Conservation (phyloP, 2,329 filamentous ascomycete species). For the Curvularia hawaiiensis region DNA sequence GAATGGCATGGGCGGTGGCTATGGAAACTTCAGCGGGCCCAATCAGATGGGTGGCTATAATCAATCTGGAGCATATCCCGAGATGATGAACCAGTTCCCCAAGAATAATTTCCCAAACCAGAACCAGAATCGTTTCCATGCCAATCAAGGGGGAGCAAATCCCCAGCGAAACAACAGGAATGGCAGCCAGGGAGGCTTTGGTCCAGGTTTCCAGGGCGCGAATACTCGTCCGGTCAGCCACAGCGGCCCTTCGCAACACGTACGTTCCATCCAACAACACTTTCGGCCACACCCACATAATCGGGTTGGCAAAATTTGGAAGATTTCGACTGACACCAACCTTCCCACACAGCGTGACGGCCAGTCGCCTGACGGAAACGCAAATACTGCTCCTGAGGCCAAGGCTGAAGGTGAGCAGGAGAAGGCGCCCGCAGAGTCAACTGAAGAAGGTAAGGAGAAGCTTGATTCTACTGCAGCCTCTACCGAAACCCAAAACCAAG, state of each 20-base stretch:
- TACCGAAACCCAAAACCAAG: conserved; percentile 9
- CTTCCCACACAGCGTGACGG: conserved; percentile 35
- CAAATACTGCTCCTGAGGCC: conserved; percentile 39
- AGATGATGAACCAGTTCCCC: conserved; percentile 60
- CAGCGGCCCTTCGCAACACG: conserved; percentile 37
- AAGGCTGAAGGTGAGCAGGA: conserved; percentile 39
- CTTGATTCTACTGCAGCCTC: conserved; percentile 16
- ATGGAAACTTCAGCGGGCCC: conserved; percentile 61
- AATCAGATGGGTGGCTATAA: conserved; percentile 60
- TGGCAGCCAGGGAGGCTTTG: conserved; percentile 48
- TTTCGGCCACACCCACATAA: conserved; percentile 16
- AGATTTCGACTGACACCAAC: conserved; percentile 34
- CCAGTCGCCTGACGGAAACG: conserved; percentile 37
- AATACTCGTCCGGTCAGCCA: conserved; percentile 41
- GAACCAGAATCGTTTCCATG: conserved; percentile 77
- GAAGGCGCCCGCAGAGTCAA: conserved; percentile 27
- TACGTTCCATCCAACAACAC: conserved; percentile 40
- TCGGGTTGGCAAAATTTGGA: conserved; percentile 14
- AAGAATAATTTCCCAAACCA: conserved; percentile 69
- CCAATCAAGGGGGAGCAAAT: conserved; percentile 64
- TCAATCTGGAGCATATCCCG: conserved; percentile 56
- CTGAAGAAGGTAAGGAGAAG: conserved; percentile 40
- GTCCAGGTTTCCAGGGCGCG: conserved; percentile 32
- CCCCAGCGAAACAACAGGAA: conserved; percentile 48
- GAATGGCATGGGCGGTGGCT: conserved; percentile 74